These are phyloP conservation scores for Toxicodendron radicans DNA, from an alignment of 345 rosid species.

Conservation along the genomic window DNA sequence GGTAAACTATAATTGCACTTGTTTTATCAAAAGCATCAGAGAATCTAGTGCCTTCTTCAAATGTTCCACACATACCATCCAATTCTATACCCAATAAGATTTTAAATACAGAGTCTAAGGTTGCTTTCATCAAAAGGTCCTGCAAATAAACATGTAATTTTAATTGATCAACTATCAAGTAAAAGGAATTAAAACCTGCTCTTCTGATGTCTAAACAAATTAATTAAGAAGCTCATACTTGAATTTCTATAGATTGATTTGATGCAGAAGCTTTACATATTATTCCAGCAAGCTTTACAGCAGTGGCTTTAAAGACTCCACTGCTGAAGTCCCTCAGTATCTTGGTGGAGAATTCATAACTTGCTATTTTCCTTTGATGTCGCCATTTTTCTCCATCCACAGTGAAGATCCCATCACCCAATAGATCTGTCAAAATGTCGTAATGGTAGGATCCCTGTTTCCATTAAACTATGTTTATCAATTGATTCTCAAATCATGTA, in stretches of 20 bases:
- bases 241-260: constrained; percentile 26
- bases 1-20: constrained; percentile 1
- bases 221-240: constrained; percentile 13
- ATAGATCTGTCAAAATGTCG: constrained; percentile 21
- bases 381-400: constrained; percentile 49
- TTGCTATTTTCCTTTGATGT: constrained; percentile 36
- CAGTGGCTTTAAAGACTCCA: constrained; percentile 29
- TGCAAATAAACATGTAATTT: neutral
- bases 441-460: constrained; percentile 17
- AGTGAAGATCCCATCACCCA: constrained; percentile 44
- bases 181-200: neutral
- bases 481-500: too few relatives aligned
- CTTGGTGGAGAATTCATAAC: constrained; percentile 36
- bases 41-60: constrained; percentile 19
- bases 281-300: constrained; percentile 27
- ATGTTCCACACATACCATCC: constrained; percentile 20
- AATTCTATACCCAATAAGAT: constrained; percentile 31
- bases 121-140: constrained; percentile 30
- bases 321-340: constrained; percentile 34
- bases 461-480: neutral
- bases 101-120: constrained; percentile 27
- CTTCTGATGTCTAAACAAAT: neutral
- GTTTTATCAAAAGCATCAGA: constrained; percentile 23
- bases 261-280: constrained; percentile 23
- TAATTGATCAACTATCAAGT: neutral